These are phyloP conservation scores for Funneliformis geosporum DNA, from an alignment of 192 early-diverging fungal species.

Conservation along the genomic window DNA sequence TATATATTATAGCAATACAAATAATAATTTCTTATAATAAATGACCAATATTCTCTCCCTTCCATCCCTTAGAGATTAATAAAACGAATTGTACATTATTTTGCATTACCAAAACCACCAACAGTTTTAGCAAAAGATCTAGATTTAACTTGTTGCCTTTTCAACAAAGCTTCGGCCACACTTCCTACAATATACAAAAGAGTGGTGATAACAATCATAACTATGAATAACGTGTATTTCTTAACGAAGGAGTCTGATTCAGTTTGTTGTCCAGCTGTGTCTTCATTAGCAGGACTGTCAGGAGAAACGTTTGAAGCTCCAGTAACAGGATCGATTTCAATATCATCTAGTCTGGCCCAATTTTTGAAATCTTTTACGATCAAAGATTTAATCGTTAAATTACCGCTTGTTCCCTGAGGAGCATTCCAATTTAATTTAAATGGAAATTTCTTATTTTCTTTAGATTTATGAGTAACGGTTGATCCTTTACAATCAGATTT, in stretches of 20 bases:
- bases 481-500: not conserved
- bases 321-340: not conserved
- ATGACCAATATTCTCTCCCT: no score
- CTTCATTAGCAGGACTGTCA: not conserved
- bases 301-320: not conserved
- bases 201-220: constrained; percentile 7
- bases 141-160: constrained; percentile 8
- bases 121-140: constrained; percentile 13
- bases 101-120: not conserved
- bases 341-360: not conserved
- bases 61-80: no score
- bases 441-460: not conserved
- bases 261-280: not conserved
- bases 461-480: not conserved
- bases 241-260: not conserved
- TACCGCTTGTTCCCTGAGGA: not conserved
- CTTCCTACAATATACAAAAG: constrained; percentile 15
- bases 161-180: constrained; percentile 6
- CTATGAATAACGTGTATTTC: constrained; percentile 16
- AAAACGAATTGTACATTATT: no score
- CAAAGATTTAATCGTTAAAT: constrained; percentile 3
- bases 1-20: no score
- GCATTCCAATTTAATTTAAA: not conserved
- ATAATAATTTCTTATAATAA: not conserved
- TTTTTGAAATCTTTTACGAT: not conserved